These are phyloP conservation scores for Aquanectria penicillioides DNA, from an alignment of 2,329 filamentous ascomycete species.

Conservation along the genomic window DNA sequence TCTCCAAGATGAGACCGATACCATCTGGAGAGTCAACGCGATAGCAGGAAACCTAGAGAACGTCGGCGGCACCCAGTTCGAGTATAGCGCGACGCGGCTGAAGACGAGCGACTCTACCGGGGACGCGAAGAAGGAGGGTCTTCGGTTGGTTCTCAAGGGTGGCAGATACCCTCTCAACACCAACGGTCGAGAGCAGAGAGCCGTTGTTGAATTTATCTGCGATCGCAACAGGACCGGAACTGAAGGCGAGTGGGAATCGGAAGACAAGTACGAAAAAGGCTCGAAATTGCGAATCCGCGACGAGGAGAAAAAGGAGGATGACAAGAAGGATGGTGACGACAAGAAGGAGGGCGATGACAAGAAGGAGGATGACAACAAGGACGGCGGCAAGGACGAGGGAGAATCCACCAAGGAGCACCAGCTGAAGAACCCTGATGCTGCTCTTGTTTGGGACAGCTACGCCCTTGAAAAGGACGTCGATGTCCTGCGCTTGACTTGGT, in stretches of 20 bases:
- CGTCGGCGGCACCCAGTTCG: conserved; percentile 67
- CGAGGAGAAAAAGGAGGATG: conserved; percentile 40
- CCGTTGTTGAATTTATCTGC: conserved; percentile 88
- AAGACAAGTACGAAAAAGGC: conserved; percentile 62
- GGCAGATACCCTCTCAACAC: conserved; percentile 61
- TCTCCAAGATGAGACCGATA: conserved; percentile 59
- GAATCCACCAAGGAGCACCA: conserved; percentile 60
- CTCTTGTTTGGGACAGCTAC: conserved; percentile 82
- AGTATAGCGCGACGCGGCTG: conserved; percentile 73
- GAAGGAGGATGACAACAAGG: conserved; percentile 45
- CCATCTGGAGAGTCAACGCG: conserved; percentile 69
- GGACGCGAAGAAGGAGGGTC: conserved; percentile 75
- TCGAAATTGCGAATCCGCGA: conserved; percentile 40
- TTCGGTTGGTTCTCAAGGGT: conserved; percentile 75
- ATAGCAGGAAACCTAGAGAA: conserved; percentile 78
- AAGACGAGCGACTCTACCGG: conserved; percentile 70
- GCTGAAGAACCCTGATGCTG: conserved; percentile 65
- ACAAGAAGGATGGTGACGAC: conserved; percentile 46
- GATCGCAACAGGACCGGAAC: conserved; percentile 76
- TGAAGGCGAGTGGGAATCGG: conserved; percentile 72
- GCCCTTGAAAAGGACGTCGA: conserved; percentile 64
- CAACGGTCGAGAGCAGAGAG: conserved; percentile 70
- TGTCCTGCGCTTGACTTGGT: conserved; percentile 82
- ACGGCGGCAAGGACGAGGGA: conserved; percentile 50
- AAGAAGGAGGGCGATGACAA: conserved; percentile 49